Base-by-base conservation (phyloP, 441 rosid genomes). In the Pelargonium citronellum region DNA sequence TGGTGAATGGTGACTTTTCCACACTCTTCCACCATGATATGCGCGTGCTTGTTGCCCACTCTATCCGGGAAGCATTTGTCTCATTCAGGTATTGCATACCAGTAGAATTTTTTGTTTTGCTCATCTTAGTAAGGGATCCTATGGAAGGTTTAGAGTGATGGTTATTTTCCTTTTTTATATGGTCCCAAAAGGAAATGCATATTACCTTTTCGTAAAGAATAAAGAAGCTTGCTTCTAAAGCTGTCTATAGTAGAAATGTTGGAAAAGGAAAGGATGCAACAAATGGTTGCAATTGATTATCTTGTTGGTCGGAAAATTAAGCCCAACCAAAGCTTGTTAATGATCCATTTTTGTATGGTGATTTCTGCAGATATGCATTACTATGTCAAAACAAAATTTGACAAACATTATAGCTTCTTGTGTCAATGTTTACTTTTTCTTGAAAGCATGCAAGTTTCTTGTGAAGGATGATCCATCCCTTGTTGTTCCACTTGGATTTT, bases 111-210 rank as follows among this genome's bases (percentile, higher is more conserved):
- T 7, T 47, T 24, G 67, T 61, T 68, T 19, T 62, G 68, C 49
- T 63, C 47, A 63, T 71, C 64, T 62, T 9, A 24, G n/a, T 27
- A 17, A 67, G 37, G 43, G 39, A 51, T 64, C 16, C 30, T 10
- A 10, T 10, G n/a, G 55, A 13, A 47, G 13, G 7, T 47, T 47
- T 47, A 11, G 55, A 47, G 13, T 27, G 2, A 27, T 1, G 30
- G 30, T 27, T 27, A 27, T 68, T 41, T 3, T 61, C 39, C 13
- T 39, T 43, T 39, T 2, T 57, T 46, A 7, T 12, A 65, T 76
- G 79, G 83, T 75, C 79, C 80, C 64, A 44, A 66, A 7, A 15
- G 66, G 39, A 64, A 70, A 66, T 24, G 72, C 57, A 44, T 62
- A 73, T 73, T 66, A 47, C 75, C 69, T 74, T 64, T 61, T 11